These are phyloP conservation scores for Lactarius sanguifluus DNA, from an alignment of 768 basidiomycete species.

Conservation along the genomic window DNA sequence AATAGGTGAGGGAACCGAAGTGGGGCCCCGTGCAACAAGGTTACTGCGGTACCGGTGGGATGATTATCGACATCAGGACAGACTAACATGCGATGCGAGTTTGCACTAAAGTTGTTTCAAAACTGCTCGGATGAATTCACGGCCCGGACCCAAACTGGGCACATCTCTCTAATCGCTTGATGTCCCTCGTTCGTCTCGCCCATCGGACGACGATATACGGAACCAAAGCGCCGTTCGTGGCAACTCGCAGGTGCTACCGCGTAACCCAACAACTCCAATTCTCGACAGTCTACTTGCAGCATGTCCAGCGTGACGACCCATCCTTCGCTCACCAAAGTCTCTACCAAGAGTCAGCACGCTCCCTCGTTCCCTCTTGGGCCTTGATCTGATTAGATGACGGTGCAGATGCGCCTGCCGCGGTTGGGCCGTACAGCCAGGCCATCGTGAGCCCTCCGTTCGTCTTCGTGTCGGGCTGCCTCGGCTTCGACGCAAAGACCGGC, in stretches of 20 bases:
- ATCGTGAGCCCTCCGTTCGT: conserved; percentile 81
- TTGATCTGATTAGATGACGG: not conserved
- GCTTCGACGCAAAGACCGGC: conserved; percentile 70
- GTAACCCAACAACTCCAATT: not conserved
- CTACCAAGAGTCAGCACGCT: conserved; percentile 35
- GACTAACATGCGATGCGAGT: too few relatives aligned
- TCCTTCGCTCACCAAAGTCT: conserved; percentile 38
- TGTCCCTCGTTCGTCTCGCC: not conserved
- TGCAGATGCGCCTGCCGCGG: conserved; percentile 73
- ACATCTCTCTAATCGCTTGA: not conserved
- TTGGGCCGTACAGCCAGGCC: conserved; percentile 88
- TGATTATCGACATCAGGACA: too few relatives aligned
- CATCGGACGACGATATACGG: not conserved
- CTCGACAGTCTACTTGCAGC: not conserved
- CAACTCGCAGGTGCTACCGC: not conserved
- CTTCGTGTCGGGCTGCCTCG: conserved; percentile 89
- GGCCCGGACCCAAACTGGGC: not conserved
- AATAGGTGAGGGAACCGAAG: too few relatives aligned
- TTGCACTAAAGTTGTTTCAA: too few relatives aligned
- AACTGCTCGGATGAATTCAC: not conserved
- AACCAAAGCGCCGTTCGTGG: not conserved
- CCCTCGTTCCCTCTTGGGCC: not conserved
- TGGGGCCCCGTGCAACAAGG: too few relatives aligned
- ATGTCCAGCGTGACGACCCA: conserved; percentile 39
- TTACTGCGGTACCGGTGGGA: too few relatives aligned